Evolutionary conservation across 78 protist genomes (phyloP).

Genomic region (Emiliania huxleyi): DNA sequence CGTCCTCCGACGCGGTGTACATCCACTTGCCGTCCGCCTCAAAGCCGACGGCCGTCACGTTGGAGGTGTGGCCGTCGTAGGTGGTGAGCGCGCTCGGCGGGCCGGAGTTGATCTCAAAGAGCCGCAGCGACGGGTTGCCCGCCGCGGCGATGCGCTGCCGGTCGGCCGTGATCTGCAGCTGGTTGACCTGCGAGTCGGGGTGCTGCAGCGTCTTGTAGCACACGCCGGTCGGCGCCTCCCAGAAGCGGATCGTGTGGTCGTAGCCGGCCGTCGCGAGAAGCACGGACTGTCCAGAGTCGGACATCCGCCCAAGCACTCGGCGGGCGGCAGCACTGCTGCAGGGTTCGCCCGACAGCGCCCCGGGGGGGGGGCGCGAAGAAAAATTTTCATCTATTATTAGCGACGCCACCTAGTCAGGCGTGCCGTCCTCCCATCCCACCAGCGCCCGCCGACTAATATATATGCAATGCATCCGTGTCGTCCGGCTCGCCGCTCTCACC

Average conservation of each 20-base stretch:
- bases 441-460: too few relatives aligned
- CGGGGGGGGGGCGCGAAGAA: too few relatives aligned
- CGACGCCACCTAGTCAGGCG: too few relatives aligned
- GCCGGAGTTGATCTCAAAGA: conserved; percentile 73
- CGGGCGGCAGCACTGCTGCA: too few relatives aligned
- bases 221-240: conserved; percentile 92
- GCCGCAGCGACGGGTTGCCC: conserved; percentile 81
- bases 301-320: too few relatives aligned
- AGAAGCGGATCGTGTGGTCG: conserved; percentile 94
- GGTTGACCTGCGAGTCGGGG: conserved; percentile 88
- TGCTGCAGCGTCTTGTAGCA: conserved; percentile 84
- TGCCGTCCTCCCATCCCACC: too few relatives aligned
- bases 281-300: too few relatives aligned
- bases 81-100: not conserved
- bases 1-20: conserved; percentile 91
- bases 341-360: too few relatives aligned
- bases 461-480: too few relatives aligned
- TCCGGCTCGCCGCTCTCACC: too few relatives aligned
- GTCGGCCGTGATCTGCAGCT: conserved; percentile 85
- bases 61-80: conserved; percentile 86
- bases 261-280: conserved; percentile 89
- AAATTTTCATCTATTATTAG: too few relatives aligned
- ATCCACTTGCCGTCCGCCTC: conserved; percentile 86
- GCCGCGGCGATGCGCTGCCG: conserved; percentile 86
- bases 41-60: conserved; percentile 87